Conservation (phyloP, 352 stramenopile genomes). For the Globisporangium spiculum region DNA sequence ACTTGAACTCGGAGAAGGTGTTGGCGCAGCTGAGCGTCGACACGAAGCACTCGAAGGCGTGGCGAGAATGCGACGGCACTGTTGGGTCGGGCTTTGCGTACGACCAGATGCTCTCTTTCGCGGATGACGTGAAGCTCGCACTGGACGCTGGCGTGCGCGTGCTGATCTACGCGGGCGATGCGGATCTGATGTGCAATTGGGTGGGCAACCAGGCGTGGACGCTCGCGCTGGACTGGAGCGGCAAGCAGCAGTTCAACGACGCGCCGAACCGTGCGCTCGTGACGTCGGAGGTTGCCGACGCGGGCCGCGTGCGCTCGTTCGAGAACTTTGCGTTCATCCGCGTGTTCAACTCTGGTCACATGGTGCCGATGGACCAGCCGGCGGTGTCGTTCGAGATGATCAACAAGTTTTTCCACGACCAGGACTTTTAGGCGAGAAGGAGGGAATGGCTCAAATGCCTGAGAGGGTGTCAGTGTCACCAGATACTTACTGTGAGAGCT, state of each 20-base stretch:
- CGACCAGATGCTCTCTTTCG: constrained; percentile 96
- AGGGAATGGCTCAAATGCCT: background rate
- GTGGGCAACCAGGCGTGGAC: constrained; percentile 95
- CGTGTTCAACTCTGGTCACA: constrained; percentile 93
- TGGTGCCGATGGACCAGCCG: constrained; percentile 93
- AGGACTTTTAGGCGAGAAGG: constrained; percentile 28
- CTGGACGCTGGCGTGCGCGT: constrained; percentile 72
- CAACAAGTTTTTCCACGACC: constrained; percentile 81
- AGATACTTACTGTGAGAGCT: background rate
- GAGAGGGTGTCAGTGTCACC: background rate
- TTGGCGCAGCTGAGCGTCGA: constrained; percentile 38
- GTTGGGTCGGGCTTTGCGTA: constrained; percentile 89
- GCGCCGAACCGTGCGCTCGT: constrained; percentile 33
- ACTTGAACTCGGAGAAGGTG: constrained; percentile 62
- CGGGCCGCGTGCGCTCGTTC: constrained; percentile 46
- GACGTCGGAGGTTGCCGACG: constrained; percentile 23
- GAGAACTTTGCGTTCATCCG: constrained; percentile 91
- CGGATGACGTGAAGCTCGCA: constrained; percentile 81
- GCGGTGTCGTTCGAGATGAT: constrained; percentile 90
- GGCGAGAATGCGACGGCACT: constrained; percentile 91
- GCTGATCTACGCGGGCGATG: constrained; percentile 96
- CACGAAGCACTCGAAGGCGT: constrained; percentile 54
- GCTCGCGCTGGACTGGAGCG: constrained; percentile 89
- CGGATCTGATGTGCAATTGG: constrained; percentile 96
- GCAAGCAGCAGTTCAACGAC: constrained; percentile 83